A percentile compares a stretch with the other conserved stretches of the same genome.
phyloP scores from a whole-genome alignment of 345 rosid genomes.

The Durio zibethinus region DNA sequence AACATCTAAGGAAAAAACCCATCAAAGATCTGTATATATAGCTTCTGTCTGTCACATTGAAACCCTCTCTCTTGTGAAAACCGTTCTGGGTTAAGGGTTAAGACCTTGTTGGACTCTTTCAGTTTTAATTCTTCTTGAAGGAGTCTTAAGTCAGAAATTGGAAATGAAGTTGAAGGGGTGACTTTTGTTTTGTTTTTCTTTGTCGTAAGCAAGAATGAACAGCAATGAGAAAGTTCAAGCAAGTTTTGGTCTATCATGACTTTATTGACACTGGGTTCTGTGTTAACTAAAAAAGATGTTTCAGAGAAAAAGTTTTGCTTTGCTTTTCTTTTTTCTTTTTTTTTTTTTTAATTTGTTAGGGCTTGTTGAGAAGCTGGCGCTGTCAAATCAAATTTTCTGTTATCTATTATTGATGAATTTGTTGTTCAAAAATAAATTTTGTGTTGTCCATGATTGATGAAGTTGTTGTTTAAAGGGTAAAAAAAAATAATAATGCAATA shows the following conservation, averaged over 20 bases:
- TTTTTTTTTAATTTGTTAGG: too few relatives aligned
- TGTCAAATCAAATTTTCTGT: too few relatives aligned
- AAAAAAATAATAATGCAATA: too few relatives aligned
- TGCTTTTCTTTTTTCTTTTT: background rate
- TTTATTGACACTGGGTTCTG: background rate
- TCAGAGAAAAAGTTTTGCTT: background rate
- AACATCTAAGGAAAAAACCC: slow-evolving; percentile 14
- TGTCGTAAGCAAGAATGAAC: background rate
- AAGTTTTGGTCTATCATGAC: background rate
- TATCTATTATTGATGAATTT: too few relatives aligned
- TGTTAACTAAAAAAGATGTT: background rate
- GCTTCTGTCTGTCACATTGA: background rate
- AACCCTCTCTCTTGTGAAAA: background rate
- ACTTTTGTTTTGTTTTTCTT: background rate
- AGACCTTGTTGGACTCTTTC: background rate
- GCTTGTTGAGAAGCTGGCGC: too few relatives aligned
- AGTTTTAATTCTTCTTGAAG: background rate
- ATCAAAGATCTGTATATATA: slow-evolving; percentile 28
- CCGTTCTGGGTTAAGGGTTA: slow-evolving; percentile 19
- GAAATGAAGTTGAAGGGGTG: background rate
- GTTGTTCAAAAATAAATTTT: too few relatives aligned
- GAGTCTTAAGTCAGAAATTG: background rate
- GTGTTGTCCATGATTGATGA: too few relatives aligned
- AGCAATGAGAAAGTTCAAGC: background rate
- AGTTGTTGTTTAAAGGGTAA: too few relatives aligned